phyloP scores from a whole-genome alignment of 2,329 filamentous ascomycete genomes.

The Colletotrichum tanaceti region DNA sequence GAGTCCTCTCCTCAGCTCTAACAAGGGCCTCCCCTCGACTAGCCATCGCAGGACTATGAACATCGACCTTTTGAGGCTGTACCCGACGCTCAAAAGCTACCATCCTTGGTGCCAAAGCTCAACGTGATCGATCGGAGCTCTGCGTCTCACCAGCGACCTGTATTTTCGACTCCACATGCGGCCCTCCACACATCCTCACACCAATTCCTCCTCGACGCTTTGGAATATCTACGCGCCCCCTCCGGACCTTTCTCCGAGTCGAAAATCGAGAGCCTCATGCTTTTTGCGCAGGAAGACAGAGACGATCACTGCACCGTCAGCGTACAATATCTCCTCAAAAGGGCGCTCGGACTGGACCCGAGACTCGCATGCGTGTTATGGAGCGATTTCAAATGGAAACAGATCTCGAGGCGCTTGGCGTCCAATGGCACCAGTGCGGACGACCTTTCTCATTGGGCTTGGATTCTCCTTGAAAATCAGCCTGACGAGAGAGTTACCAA shows the following conservation, averaged over 20 bases:
- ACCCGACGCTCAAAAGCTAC: neutral
- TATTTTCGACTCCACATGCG: neutral
- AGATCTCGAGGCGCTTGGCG: neutral
- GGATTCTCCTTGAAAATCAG: conserved; percentile 15
- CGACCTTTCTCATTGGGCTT: conserved; percentile 30
- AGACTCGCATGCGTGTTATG: conserved; percentile 12
- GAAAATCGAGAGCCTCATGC: neutral
- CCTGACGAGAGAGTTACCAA: conserved; percentile 28
- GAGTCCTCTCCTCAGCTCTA: conserved; percentile 4
- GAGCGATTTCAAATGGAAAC: conserved; percentile 4
- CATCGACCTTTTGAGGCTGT: conserved; percentile 8
- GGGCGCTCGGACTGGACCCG: conserved; percentile 8
- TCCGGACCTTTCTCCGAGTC: neutral
- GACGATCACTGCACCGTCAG: conserved; percentile 22
- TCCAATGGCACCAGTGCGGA: neutral
- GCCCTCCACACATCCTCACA: neutral
- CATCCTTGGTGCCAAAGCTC: neutral
- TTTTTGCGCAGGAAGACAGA: conserved; percentile 1
- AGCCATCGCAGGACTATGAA: conserved; percentile 13
- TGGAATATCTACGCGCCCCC: conserved; percentile 17
- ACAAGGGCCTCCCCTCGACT: conserved; percentile 4
- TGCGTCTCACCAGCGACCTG: neutral
- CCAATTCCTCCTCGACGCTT: conserved; percentile 10
- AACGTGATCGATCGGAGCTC: neutral
- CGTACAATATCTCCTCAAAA: conserved; percentile 31